These are phyloP conservation scores for Climacium dendroides DNA, from an alignment of 225 moss, liverwort and hornwort species.

Conservation along the genomic window DNA sequence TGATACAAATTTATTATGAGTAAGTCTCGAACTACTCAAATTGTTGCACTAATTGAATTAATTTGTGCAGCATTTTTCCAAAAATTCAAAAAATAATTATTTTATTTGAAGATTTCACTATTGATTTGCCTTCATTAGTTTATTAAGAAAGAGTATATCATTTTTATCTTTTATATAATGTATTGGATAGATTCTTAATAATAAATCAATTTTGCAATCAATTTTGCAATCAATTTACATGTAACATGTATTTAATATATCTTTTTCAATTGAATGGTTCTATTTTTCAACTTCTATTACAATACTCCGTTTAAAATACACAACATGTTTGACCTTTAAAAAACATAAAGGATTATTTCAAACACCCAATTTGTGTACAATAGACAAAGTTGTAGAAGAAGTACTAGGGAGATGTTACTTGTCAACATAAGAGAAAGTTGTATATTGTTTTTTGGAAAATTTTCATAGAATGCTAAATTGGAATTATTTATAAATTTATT, in stretches of 20 bases:
- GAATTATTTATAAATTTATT: no score
- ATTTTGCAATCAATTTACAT: background rate
- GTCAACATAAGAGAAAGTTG: background rate
- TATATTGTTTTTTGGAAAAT: accelerated
- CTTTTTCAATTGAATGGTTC: background rate
- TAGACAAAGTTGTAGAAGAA: no score
- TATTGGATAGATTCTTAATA: background rate
- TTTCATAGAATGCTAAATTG: background rate
- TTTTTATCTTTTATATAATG: background rate
- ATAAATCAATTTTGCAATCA: no score
- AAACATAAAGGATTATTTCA: background rate
- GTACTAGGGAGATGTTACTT: background rate
- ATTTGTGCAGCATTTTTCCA: accelerated
- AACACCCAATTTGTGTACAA: background rate
- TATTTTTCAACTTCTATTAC: background rate
- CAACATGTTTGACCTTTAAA: no score
- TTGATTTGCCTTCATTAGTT: background rate
- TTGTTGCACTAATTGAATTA: background rate
- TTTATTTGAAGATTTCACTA: background rate
- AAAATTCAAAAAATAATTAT: background rate
- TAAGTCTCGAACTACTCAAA: background rate
- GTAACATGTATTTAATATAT: background rate
- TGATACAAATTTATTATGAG: background rate
- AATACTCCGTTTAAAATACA: no score
- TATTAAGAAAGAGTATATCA: background rate